These are phyloP conservation scores for Talaromyces albobiverticillius DNA, from an alignment of 2,329 filamentous ascomycete genomes.

Conservation along the genomic window DNA sequence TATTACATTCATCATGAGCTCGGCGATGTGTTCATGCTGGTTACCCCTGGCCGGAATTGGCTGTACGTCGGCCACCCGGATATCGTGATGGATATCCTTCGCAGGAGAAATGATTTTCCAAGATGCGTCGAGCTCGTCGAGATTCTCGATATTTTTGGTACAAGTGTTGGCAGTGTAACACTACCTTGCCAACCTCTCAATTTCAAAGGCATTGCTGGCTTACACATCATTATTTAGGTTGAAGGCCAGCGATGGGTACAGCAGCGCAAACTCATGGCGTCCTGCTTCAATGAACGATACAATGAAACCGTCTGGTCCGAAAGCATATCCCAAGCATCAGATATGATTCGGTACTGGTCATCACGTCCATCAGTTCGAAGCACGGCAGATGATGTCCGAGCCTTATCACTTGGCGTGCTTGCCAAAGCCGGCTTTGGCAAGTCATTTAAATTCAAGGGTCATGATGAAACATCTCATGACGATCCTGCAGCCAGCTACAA, in stretches of 20 bases:
- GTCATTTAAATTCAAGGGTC: constrained; percentile 2
- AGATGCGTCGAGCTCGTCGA: constrained; percentile 3
- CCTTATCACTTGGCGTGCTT: constrained; percentile 2
- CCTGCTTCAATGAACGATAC: constrained; percentile 4
- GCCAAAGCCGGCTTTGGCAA: neutral
- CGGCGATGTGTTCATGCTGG: constrained; percentile 3
- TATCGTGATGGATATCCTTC: constrained; percentile 2
- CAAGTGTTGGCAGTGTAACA: neutral
- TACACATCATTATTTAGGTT: neutral
- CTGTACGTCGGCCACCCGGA: constrained; percentile 6
- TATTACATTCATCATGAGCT: constrained; percentile 9
- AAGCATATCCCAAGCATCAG: neutral
- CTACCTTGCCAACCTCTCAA: too few species aligned
- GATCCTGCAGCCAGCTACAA: constrained; percentile 1
- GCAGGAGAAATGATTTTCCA: neutral
- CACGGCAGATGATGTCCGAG: neutral
- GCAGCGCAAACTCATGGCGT: constrained; percentile 3
- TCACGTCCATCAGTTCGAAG: neutral
- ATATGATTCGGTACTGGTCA: neutral
- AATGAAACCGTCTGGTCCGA: neutral
- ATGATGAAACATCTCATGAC: neutral
- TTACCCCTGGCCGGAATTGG: constrained; percentile 5
- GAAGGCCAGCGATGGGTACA: constrained; percentile 1
- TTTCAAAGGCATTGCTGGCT: neutral
- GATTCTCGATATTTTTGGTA: neutral